These are phyloP conservation scores for Pogostemon cablin DNA, from an alignment of 257 asterid genomes.

Conservation along the genomic window DNA sequence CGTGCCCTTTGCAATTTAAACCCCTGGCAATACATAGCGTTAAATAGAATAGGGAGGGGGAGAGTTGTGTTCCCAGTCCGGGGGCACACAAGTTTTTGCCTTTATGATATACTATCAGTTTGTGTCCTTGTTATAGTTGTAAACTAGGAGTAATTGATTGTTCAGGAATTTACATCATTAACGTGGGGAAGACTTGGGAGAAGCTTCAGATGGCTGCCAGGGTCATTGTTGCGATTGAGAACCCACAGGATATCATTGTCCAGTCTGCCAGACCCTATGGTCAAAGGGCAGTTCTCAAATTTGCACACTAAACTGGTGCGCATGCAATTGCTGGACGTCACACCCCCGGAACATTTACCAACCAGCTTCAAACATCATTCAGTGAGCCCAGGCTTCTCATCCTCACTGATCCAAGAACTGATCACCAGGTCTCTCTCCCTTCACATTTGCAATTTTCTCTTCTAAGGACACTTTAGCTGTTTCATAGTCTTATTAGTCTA, in stretches of 20 bases:
- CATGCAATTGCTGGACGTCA: slow-evolving; percentile 56
- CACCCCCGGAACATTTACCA: slow-evolving; percentile 52
- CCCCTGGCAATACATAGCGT: too few species aligned
- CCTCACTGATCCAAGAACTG: slow-evolving; percentile 50
- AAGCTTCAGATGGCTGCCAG: slow-evolving; percentile 54
- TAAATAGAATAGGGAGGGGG: too few species aligned
- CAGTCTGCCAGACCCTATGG: slow-evolving; percentile 57
- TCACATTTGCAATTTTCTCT: background rate
- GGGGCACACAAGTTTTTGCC: too few species aligned
- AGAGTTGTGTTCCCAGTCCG: too few species aligned
- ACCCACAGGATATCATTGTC: slow-evolving; percentile 53
- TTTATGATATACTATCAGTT: too few species aligned
- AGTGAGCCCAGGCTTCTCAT: slow-evolving; percentile 51
- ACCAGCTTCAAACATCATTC: slow-evolving; percentile 50
- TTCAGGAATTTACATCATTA: slow-evolving; percentile 50
- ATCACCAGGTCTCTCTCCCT: slow-evolving; percentile 38
- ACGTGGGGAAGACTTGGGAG: slow-evolving; percentile 53
- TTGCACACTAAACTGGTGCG: slow-evolving; percentile 50
- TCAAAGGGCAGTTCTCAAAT: slow-evolving; percentile 54
- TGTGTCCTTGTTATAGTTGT: too few species aligned
- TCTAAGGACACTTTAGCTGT: too few species aligned
- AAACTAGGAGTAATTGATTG: too few species aligned
- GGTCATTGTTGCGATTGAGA: slow-evolving; percentile 51
- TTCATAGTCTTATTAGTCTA: too few species aligned
- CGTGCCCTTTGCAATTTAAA: too few species aligned